A percentile compares a stretch with the other conserved stretches of the same genome.
These are phyloP conservation scores for Colletotrichum tropicale DNA, from an alignment of 2,329 filamentous ascomycete genomes.

Conservation along the genomic window DNA sequence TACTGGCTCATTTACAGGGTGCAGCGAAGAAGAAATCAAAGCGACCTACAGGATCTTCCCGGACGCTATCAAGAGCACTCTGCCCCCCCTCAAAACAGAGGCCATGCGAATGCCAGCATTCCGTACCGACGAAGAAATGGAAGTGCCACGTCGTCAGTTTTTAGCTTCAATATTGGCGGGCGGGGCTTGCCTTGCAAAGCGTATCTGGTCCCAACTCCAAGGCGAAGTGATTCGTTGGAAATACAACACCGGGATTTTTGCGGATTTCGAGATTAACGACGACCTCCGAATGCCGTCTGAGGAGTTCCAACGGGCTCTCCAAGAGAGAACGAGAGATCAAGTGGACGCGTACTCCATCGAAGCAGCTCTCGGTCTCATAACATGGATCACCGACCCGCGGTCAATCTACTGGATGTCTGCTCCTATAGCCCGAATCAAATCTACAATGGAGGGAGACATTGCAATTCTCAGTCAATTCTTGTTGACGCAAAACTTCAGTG, in stretches of 20 bases:
- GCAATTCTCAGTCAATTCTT: neutral
- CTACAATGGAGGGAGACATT: neutral
- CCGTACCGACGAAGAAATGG: neutral
- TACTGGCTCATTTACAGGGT: neutral
- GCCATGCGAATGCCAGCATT: neutral
- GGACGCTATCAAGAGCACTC: neutral
- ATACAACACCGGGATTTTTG: neutral
- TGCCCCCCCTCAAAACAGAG: neutral
- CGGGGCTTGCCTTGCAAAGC: neutral
- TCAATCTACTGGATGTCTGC: neutral
- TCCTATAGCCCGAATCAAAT: neutral
- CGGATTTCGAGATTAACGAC: neutral
- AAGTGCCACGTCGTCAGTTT: neutral
- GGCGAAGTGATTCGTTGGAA: neutral
- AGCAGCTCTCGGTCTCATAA: neutral
- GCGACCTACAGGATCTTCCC: neutral
- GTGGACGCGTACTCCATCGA: neutral
- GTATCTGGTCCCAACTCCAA: neutral
- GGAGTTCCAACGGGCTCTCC: neutral
- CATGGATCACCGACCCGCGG: constrained; percentile 2
- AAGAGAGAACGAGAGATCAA: too few species aligned
- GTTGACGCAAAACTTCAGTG: neutral
- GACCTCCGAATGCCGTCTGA: neutral
- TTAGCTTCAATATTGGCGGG: neutral
- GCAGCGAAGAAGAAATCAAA: neutral